Evolutionary conservation across 768 basidiomycete species (phyloP).

Genomic region (Rhodotorula taiwanensis): DNA sequence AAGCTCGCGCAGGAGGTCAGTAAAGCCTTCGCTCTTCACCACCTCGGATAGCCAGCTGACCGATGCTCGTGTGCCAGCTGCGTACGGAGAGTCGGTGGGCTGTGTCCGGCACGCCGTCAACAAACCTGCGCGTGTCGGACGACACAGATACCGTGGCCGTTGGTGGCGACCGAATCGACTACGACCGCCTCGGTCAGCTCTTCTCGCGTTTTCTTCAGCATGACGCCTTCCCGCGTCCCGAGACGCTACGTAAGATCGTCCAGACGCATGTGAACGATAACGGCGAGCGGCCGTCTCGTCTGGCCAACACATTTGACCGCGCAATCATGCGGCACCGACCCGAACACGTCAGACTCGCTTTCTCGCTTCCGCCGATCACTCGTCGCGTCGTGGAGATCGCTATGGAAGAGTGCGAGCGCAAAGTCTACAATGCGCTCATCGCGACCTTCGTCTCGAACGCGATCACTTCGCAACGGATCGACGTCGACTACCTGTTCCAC

Average conservation of each 20-base stretch:
- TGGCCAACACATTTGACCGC: constrained; percentile 17
- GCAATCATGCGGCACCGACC: constrained; percentile 30
- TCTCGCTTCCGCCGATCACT: constrained; percentile 28
- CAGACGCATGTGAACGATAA: neutral
- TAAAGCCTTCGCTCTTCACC: neutral
- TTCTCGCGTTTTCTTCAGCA: constrained; percentile 30
- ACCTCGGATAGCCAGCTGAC: too few relatives aligned
- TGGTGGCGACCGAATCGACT: constrained; percentile 31
- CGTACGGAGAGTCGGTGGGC: constrained; percentile 34
- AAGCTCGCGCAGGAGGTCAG: constrained; percentile 26
- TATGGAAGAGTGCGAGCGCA: constrained; percentile 33
- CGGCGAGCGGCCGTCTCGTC: constrained; percentile 6
- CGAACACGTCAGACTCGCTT: neutral
- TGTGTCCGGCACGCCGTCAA: constrained; percentile 38
- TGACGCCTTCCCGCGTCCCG: constrained; percentile 16
- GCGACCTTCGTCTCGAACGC: constrained; percentile 37
- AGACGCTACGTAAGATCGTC: constrained; percentile 14
- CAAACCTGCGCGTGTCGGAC: constrained; percentile 31
- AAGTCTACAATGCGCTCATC: constrained; percentile 37
- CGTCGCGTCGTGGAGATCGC: constrained; percentile 15
- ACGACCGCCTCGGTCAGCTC: constrained; percentile 33
- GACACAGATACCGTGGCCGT: constrained; percentile 10
- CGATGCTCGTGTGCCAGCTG: constrained; percentile 23
- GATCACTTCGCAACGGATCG: constrained; percentile 27
- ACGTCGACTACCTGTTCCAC: constrained; percentile 39